Percentiles rank a stretch among this genome's conserved stretches.
Evolutionary conservation across 495 filamentous ascomycete genomes (phyloP).

Genomic region (Talaromyces adpressus): DNA sequence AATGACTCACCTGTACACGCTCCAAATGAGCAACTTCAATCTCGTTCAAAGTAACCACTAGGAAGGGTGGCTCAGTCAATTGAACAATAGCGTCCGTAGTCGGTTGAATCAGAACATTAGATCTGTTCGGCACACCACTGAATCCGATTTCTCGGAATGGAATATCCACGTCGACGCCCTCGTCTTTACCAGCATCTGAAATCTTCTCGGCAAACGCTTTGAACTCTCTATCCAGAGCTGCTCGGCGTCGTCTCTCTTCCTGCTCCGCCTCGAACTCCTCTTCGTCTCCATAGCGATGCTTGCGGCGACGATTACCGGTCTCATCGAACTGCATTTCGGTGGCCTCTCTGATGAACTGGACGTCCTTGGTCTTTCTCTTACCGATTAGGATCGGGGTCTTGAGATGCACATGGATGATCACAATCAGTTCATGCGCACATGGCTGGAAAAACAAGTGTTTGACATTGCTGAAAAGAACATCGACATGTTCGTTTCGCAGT

Average conservation of each 20-base stretch:
- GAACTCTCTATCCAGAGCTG: constrained; percentile 90
- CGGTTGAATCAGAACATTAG: constrained; percentile 89
- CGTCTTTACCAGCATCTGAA: constrained; percentile 79
- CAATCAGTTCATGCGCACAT: constrained; percentile 89
- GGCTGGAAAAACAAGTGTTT: constrained; percentile 99
- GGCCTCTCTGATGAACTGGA: constrained; percentile 97
- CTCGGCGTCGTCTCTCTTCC: constrained; percentile 84
- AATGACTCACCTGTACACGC: constrained; percentile 64
- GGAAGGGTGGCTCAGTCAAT: constrained; percentile 92
- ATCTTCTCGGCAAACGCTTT: constrained; percentile 98
- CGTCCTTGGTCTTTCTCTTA: constrained; percentile 97
- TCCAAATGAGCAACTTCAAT: constrained; percentile 96
- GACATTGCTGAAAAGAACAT: constrained; percentile 96
- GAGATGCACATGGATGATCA: constrained; percentile 95
- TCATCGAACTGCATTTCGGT: constrained; percentile 99
- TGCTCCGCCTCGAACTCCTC: constrained; percentile 99
- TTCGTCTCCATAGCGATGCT: constrained; percentile 97
- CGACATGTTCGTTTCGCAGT: constrained; percentile 75
- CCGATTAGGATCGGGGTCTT: constrained; percentile 98
- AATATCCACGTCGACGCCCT: constrained; percentile 84
- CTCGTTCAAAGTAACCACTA: constrained; percentile 88
- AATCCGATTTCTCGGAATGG: constrained; percentile 96
- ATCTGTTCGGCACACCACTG: constrained; percentile 90
- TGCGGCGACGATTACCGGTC: constrained; percentile 94
- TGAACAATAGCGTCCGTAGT: constrained; percentile 98